Conservation (phyloP, 495 filamentous ascomycete species). For the Tirmania nivea region DNA sequence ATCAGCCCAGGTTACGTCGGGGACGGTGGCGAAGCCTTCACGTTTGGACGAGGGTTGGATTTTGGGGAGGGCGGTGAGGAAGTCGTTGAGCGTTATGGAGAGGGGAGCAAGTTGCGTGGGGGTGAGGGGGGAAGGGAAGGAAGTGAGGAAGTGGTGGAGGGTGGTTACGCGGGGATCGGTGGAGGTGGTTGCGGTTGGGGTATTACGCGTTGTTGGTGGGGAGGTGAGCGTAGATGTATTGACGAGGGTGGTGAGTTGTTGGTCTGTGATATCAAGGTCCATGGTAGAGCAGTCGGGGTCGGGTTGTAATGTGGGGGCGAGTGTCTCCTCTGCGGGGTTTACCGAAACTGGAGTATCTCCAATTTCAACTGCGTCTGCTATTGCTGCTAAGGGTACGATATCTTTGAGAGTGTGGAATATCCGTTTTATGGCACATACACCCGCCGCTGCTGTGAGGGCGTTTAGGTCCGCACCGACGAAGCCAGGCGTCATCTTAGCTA, state of each 20-base stretch:
- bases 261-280: constrained; percentile 1
- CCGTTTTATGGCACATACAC: constrained; percentile 40
- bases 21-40: constrained; percentile 91
- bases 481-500: constrained; percentile 78
- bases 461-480: constrained; percentile 86
- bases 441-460: constrained; percentile 54
- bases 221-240: not conserved
- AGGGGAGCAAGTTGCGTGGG: constrained; percentile 13
- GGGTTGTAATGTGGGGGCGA: not conserved
- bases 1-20: constrained; percentile 87
- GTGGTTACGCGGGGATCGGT: constrained; percentile 1
- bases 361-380: constrained; percentile 15
- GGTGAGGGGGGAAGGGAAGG: constrained; percentile 20
- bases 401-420: constrained; percentile 27
- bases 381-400: constrained; percentile 3
- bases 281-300: not conserved
- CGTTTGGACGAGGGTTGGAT: constrained; percentile 87
- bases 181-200: not conserved
- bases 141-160: constrained; percentile 24
- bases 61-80: constrained; percentile 53
- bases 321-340: not conserved
- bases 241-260: not conserved
- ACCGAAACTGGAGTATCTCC: too few relatives aligned
- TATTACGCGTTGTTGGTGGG: not conserved
- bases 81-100: constrained; percentile 30